Evolutionary conservation across 176 grass and related monocot species (phyloP), one percentile per base, ranked within the genome.

Genomic region (Raddia guianensis): DNA sequence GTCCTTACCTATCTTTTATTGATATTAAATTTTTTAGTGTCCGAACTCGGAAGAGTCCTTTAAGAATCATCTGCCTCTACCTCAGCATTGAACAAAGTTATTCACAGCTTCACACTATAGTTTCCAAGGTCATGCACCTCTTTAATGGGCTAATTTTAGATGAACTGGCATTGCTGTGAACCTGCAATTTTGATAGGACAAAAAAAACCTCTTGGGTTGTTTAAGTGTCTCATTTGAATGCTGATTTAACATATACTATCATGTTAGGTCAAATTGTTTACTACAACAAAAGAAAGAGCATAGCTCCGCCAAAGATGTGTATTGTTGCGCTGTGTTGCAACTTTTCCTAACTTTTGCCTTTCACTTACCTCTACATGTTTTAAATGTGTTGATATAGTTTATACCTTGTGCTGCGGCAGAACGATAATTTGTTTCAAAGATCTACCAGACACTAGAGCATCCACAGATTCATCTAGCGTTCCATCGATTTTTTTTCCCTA

Each of bases 1-100:
- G 53, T 68, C n/a, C 16, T 62, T 60, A n/a, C 70, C 70, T 54
- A 7, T 69, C 82, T 72, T 85, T 49, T 71, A 21, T 78, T 6
- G 27, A 75, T 50, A 57, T 55, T 42, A 47, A 56, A 49, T 63
- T 74, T 73, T 73, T 85, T 27, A 27, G 27, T 27, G 27, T 27
- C 27, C 27, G 27, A 27, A 27, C 27, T 27, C 27, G 0, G 27
- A 27, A 27, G 27, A 27, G 27, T 27, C 27, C 16, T 78, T 64
- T 79, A 12, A 11, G 20, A 77, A 70, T 51, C 18, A 83, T 77
- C 42, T 78, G 66, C 13, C 34, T 73, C 44, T 15, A 27, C 9
- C 46, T 52, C 5, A 2, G 45, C 9, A 6, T 73, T 72, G 27
- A 56, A 18, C 47, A 76, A 77, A 65, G 5, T 2, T 63, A 74